Evolutionary conservation across 306 rosid species (phyloP).

Genomic region (Cucurbita argyrosperma): DNA sequence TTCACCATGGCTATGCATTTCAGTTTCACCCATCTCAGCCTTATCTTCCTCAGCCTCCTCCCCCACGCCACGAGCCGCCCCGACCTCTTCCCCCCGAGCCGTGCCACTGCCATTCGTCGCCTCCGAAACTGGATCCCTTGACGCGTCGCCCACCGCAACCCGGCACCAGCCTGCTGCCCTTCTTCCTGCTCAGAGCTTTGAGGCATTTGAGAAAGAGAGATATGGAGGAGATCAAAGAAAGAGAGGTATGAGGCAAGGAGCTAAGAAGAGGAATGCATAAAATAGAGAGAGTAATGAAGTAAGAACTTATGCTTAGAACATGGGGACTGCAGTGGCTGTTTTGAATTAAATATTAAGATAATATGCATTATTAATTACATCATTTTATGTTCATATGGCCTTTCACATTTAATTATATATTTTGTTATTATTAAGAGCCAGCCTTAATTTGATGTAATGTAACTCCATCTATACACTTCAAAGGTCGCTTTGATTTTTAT

Average conservation of each 20-base stretch:
- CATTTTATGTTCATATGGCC: background rate
- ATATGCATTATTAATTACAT: background rate
- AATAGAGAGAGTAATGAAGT: background rate
- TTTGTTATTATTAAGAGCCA: background rate
- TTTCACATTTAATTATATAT: background rate
- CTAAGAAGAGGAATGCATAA: background rate
- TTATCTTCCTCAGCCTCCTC: constrained; percentile 6
- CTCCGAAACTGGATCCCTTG: background rate
- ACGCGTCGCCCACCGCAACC: background rate
- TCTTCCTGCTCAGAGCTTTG: background rate
- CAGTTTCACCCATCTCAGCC: background rate
- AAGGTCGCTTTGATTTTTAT: background rate
- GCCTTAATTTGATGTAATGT: background rate
- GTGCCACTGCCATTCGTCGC: constrained; percentile 6
- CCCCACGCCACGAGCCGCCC: background rate
- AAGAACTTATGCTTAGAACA: background rate
- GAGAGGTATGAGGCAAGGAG: background rate
- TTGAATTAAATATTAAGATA: background rate
- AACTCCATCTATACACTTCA: background rate
- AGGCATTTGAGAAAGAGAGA: background rate
- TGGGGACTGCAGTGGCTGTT: background rate
- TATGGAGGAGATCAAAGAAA: background rate
- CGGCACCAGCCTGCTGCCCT: background rate
- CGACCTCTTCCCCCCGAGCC: constrained; percentile 9
- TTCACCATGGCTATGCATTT: background rate